Evolutionary conservation across 2,329 filamentous ascomycete species (phyloP).

Genomic region (Aaosphaeria pasadenensis): DNA sequence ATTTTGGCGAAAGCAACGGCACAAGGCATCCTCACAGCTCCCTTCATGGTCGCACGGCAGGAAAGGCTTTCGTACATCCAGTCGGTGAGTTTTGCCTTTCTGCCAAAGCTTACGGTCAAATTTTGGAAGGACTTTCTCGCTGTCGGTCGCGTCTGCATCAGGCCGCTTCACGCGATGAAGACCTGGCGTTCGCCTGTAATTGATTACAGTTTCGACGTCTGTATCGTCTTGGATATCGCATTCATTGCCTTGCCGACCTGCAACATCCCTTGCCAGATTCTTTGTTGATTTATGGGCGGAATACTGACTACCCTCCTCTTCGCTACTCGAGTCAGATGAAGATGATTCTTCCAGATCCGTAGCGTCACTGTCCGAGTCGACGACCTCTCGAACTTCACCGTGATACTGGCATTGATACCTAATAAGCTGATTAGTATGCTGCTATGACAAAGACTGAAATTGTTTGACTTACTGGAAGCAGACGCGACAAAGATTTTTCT

Average conservation of each 20-base stretch:
- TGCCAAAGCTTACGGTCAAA: too few relatives aligned
- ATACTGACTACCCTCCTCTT: neutral
- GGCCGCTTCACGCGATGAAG: neutral
- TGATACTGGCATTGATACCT: constrained; percentile 41
- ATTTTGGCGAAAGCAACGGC: constrained; percentile 59
- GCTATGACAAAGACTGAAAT: neutral
- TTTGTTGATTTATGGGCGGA: neutral
- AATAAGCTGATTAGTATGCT: neutral
- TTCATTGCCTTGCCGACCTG: too few relatives aligned
- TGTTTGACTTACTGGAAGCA: constrained; percentile 26
- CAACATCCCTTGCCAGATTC: neutral
- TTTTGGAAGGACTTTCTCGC: too few relatives aligned
- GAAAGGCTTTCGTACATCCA: constrained; percentile 37
- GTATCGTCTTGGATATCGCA: neutral
- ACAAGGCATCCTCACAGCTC: constrained; percentile 57
- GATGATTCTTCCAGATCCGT: neutral
- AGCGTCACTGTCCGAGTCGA: constrained; percentile 2
- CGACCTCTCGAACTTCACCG: constrained; percentile 37
- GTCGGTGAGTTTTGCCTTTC: neutral
- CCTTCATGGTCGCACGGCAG: constrained; percentile 70
- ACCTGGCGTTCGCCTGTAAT: neutral
- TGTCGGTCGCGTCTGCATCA: neutral
- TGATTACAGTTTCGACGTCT: neutral
- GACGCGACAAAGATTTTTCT: constrained; percentile 22
- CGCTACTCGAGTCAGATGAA: neutral